Evolutionary conservation across 768 basidiomycete species (phyloP).

Genomic region (Psilocybe azurescens): DNA sequence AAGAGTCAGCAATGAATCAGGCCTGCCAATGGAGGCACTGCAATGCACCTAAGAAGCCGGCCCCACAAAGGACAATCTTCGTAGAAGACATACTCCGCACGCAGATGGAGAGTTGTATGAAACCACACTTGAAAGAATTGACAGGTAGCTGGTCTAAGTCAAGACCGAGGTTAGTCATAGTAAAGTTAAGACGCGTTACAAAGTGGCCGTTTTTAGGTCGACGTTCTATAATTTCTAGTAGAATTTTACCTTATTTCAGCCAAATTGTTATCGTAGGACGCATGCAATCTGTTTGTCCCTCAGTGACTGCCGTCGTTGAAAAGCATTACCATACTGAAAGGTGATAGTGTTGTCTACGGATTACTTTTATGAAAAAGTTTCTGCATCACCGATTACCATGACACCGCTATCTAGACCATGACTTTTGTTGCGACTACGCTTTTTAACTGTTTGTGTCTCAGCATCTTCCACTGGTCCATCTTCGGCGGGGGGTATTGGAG

Average conservation of each 20-base stretch:
- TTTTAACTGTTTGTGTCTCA: conserved; percentile 26
- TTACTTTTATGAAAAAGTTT: conserved; percentile 26
- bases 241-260: no score
- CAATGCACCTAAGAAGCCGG: conserved; percentile 62
- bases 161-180: no score
- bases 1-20: neutral
- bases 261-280: no score
- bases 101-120: no score
- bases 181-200: no score
- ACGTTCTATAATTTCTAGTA: no score
- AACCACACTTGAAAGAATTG: no score
- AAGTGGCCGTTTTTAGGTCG: no score
- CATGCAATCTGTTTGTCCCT: no score
- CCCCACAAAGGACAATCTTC: conserved; percentile 58
- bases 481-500: conserved; percentile 19
- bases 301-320: neutral
- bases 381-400: conserved; percentile 43
- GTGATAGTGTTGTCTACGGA: neutral
- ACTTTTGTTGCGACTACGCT: conserved; percentile 32
- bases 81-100: conserved; percentile 19
- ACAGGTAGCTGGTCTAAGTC: no score
- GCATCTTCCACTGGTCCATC: conserved; percentile 16
- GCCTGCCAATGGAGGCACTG: neutral
- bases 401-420: conserved; percentile 36
- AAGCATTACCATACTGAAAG: neutral